Conservation (phyloP, 2,329 filamentous ascomycete species). For the Didymella arachidicola region DNA sequence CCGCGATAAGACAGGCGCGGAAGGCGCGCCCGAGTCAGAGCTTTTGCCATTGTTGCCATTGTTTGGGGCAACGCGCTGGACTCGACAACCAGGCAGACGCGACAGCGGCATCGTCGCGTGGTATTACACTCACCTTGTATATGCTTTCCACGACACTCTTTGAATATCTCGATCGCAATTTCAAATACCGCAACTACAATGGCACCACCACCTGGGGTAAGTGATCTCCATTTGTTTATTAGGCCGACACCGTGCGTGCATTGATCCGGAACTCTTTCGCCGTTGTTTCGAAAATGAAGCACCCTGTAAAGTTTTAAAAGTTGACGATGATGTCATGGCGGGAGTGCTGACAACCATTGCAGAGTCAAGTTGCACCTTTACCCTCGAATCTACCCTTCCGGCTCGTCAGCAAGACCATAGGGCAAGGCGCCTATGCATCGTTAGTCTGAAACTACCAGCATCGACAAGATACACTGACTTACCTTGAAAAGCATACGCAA, state of each 20-base stretch:
- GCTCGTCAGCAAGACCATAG: slow-evolving; percentile 95
- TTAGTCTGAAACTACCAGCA: slow-evolving; percentile 55
- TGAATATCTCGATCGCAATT: neutral
- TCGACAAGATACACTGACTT: slow-evolving; percentile 6
- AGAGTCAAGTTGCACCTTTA: slow-evolving; percentile 89
- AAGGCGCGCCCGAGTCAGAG: slow-evolving; percentile 19
- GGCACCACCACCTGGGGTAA: slow-evolving; percentile 38
- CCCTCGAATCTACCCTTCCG: slow-evolving; percentile 88
- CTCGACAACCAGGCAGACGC: slow-evolving; percentile 16
- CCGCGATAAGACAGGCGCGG: slow-evolving; percentile 15
- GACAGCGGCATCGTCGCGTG: slow-evolving; percentile 5
- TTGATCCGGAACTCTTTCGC: slow-evolving; percentile 8
- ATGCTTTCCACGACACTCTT: neutral
- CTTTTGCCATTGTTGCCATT: slow-evolving; percentile 12
- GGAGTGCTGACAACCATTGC: slow-evolving; percentile 29
- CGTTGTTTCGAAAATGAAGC: slow-evolving; percentile 1
- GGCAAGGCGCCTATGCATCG: slow-evolving; percentile 97
- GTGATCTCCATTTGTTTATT: slow-evolving; percentile 19
- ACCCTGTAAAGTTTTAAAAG: neutral
- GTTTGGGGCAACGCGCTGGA: slow-evolving; percentile 9
- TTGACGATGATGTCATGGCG: slow-evolving; percentile 6
- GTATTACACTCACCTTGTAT: slow-evolving; percentile 3
- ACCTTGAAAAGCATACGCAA: slow-evolving; percentile 76
- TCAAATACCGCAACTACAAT: slow-evolving; percentile 10
- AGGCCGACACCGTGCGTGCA: slow-evolving; percentile 16